Evolutionary conservation across 2,329 filamentous ascomycete species (phyloP), one percentile per base, ranked within the genome.

Genomic region (Xylariaceae sp.): DNA sequence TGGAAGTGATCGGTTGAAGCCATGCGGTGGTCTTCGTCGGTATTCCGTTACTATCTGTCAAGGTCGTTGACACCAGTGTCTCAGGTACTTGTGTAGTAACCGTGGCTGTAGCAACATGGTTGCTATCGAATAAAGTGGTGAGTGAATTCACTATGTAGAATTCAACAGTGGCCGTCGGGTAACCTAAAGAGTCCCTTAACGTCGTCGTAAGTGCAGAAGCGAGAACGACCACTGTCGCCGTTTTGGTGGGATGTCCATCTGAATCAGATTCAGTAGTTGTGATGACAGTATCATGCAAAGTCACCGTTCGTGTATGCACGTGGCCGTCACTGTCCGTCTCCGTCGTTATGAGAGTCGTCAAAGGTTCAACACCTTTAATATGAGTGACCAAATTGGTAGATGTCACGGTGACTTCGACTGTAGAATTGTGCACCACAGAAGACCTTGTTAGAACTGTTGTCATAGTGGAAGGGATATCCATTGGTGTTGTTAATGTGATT

Each of bases 371-470:
- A 14, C 38, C 51, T 42, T 63, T 60, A 2, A 61, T 44, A 5
- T 51, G 53, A 10, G 50, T 22, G 13, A 40, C 6, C 6, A 61
- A 47, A 19, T 45, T 54, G 18, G 54, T 49, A 18, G 54, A 49
- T 2, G 52, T 43, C 12, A 59, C 39, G 28, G 58, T 61, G 9
- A 59, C 53, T 36, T 58, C 42, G 13, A 57, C 36, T 19, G 56
- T 57, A 4, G 28, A 28, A 9, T 55, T 53, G 16, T 45, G n/a
- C 13, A 47, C 44, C 38, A 46, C 56, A 14, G 51, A 40, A 13
- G 60, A 56, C 17, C 58, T 61, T 22, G 54, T 53, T 36, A 63
- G 45, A 9, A 54, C 56, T n/a, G 56, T 59, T 38, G 58, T 64
- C 5, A 51, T 53, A 34, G 55, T 45, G 1, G 52, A 40, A 2